These are phyloP conservation scores for Aspergillus novofumigatus DNA, from an alignment of 2,329 filamentous ascomycete species.

Conservation along the genomic window DNA sequence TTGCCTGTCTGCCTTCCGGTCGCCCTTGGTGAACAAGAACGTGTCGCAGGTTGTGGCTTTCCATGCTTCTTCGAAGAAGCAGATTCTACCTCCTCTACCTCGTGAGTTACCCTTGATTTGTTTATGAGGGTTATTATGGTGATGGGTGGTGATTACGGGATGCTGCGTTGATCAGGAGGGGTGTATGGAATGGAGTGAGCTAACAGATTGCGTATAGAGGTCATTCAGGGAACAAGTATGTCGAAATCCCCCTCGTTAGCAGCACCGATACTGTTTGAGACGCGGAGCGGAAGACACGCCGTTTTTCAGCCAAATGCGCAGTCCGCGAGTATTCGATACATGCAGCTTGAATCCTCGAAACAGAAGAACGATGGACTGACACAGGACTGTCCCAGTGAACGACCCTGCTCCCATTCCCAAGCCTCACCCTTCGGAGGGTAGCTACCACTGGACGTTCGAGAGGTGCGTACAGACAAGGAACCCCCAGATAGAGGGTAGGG, in stretches of 20 bases:
- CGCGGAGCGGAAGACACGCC: neutral
- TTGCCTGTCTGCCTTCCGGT: slow-evolving; percentile 31
- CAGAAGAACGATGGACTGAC: neutral
- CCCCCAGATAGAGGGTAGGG: too few species aligned
- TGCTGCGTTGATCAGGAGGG: neutral
- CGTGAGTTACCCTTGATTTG: slow-evolving; percentile 55
- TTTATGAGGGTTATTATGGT: neutral
- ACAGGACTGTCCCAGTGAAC: slow-evolving; percentile 59
- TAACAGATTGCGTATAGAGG: slow-evolving; percentile 56
- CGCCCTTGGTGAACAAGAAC: slow-evolving; percentile 34
- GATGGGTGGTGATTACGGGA: neutral
- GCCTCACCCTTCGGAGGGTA: slow-evolving; percentile 74
- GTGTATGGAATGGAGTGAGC: slow-evolving; percentile 21
- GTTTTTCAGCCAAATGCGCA: neutral
- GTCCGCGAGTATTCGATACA: neutral
- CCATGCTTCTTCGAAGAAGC: slow-evolving; percentile 73
- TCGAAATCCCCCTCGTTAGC: slow-evolving; percentile 3
- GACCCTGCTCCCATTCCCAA: slow-evolving; percentile 73
- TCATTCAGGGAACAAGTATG: slow-evolving; percentile 70
- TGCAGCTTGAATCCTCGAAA: neutral
- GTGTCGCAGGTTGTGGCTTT: slow-evolving; percentile 67
- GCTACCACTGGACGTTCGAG: slow-evolving; percentile 98
- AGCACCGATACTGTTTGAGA: neutral
- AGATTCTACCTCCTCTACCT: slow-evolving; percentile 76
- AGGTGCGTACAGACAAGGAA: slow-evolving; percentile 48